Evolutionary conservation across 1,284 basidiomycete genomes (phyloP), one percentile per base, ranked within the genome.

Genomic region (Athelia sp.): DNA sequence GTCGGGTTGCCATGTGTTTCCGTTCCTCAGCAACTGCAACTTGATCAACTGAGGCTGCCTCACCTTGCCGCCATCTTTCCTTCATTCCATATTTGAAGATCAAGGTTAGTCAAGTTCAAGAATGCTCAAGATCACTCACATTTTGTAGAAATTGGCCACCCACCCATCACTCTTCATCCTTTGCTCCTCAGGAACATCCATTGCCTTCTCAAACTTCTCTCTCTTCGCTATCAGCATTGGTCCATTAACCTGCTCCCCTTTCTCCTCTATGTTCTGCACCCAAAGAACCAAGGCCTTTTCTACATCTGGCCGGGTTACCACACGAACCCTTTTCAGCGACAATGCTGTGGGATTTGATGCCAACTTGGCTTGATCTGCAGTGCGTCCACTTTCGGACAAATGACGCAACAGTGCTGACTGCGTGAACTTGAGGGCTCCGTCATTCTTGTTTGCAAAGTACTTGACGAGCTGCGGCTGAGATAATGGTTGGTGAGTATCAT

Each of bases 301-400:
- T 17, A 68, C 59, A 38, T 59, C 56, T 15, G 63, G 62, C 10
- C 53, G 45, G 11, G 58, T 62, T 17, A 65, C 63, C 36, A 63
- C 45, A 14, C 56, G 53, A 22, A 49, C 45, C 10, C 54, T 24
- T 45, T 61, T 62, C n/a, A 40, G 47, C 29, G 57, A 59, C 23
- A 66, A 50, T 10, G 57, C 57, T 52, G 35, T 60, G 38, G 57
- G 58, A 49, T 52, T 56, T 2, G 50, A n/a, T 15, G 46, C 32
- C n/a, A 34, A n/a, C 32, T 34, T 34, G 11, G 11, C 32, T 49
- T 3, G 47, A 49, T 4, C 49, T 46, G n/a, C 19, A 52, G 46
- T 58, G 52, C 34, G 58, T 47, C 35, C 58, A 46, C 10, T 36
- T 15, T n/a, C 32, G 24, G 10, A 55, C 40, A 60, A 21, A 14